phyloP scores from a whole-genome alignment of 2,329 filamentous ascomycete species.

The Coniochaeta sp. region DNA sequence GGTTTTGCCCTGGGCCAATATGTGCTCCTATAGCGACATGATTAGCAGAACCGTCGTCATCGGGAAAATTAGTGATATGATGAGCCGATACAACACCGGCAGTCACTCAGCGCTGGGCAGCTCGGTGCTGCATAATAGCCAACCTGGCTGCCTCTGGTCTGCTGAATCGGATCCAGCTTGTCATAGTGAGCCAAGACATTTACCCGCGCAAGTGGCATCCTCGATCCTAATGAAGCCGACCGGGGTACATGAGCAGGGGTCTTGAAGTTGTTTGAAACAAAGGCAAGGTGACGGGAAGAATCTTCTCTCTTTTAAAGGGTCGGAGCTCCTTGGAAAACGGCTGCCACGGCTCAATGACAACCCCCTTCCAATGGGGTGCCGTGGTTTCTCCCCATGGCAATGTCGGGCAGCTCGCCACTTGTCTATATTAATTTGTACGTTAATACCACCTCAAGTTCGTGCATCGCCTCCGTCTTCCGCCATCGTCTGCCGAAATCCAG shows the following conservation, averaged over 20 bases:
- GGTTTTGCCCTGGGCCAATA: neutral
- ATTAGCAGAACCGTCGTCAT: neutral
- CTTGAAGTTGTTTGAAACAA: neutral
- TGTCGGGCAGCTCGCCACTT: neutral
- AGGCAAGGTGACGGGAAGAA: neutral
- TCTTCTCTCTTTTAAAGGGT: neutral
- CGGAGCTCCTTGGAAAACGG: neutral
- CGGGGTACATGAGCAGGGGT: conserved; percentile 8
- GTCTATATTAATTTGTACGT: neutral
- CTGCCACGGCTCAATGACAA: conserved; percentile 1
- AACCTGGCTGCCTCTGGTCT: conserved; percentile 4
- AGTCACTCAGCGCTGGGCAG: neutral
- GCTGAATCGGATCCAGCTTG: neutral
- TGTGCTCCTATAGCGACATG: neutral
- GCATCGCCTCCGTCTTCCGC: neutral
- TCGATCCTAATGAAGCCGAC: neutral
- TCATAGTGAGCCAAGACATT: conserved; percentile 6
- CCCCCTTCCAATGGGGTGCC: neutral
- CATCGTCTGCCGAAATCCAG: neutral
- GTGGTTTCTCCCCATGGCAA: neutral
- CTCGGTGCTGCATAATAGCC: neutral
- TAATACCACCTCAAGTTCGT: neutral
- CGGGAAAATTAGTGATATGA: neutral
- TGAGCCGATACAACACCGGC: conserved; percentile 3
- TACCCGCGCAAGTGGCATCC: conserved; percentile 7